phyloP scores from a whole-genome alignment of 176 grass and related monocot species.

The Neostapfia colusana region DNA sequence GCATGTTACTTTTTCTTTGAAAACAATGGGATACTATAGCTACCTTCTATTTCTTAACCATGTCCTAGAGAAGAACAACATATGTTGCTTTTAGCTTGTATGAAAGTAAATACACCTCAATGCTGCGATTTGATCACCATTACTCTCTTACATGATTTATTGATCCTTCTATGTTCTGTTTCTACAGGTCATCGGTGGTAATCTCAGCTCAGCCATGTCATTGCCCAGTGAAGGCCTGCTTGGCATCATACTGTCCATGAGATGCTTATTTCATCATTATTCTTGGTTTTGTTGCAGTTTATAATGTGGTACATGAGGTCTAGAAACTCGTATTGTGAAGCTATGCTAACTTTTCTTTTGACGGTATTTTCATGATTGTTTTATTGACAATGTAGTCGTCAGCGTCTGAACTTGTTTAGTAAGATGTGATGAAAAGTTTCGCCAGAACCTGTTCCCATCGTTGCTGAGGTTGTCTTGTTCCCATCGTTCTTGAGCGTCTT shows the following conservation, averaged over 20 bases:
- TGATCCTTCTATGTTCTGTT: not conserved
- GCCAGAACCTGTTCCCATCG: not conserved
- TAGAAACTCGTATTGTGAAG: conserved; percentile 46
- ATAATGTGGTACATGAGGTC: conserved; percentile 31
- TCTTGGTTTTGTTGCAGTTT: conserved; percentile 26
- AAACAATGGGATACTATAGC: not conserved
- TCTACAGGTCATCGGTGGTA: conserved; percentile 39
- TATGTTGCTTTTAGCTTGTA: too few relatives aligned
- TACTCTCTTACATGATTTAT: not conserved
- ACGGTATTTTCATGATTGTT: conserved; percentile 28
- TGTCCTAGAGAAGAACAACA: not conserved
- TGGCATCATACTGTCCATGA: not conserved
- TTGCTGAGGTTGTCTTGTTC: not conserved
- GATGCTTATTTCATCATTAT: not conserved
- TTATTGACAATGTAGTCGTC: conserved; percentile 42
- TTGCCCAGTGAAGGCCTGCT: not conserved
- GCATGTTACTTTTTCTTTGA: not conserved
- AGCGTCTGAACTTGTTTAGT: not conserved
- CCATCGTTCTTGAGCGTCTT: not conserved
- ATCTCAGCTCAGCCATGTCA: not conserved
- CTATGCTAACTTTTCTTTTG: conserved; percentile 27
- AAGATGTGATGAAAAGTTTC: not conserved
- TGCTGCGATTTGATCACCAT: not conserved
- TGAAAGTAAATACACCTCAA: not conserved
- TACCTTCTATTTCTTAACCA: not conserved